Conservation (phyloP, 1,139 yeast species). For the Zygosaccharomyces pseudobailii region DNA sequence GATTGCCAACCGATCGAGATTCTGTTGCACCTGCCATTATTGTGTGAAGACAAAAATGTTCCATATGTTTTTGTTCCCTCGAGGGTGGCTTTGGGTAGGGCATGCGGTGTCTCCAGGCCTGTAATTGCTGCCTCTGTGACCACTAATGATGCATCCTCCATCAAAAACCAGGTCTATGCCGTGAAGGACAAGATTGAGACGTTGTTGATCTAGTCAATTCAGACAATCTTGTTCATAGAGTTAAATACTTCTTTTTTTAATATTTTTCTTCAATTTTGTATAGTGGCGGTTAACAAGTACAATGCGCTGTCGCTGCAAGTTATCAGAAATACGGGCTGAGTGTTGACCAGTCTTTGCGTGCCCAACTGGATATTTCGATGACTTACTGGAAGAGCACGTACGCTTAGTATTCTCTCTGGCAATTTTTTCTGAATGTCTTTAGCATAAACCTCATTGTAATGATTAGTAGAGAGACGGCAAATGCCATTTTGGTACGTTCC, state of each 20-base stretch:
- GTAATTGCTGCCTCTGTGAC: conserved; percentile 98
- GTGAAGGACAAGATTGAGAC: conserved; percentile 99
- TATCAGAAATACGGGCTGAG: background rate
- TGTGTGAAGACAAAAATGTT: conserved; percentile 98
- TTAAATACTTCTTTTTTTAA: background rate
- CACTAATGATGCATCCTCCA: conserved; percentile 96
- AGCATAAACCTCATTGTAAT: background rate
- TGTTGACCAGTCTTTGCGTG: background rate
- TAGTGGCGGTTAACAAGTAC: background rate
- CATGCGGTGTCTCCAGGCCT: conserved; percentile 99
- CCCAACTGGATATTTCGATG: background rate
- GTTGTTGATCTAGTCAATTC: conserved; percentile 89
- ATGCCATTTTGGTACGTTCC: background rate
- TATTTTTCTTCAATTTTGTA: background rate
- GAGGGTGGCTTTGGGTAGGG: conserved; percentile 98
- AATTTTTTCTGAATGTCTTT: background rate
- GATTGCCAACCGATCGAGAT: conserved; percentile 99
- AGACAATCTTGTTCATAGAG: conserved; percentile 23
- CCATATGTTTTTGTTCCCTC: conserved; percentile 99
- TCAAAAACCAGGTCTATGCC: conserved; percentile 93
- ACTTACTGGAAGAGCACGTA: background rate
- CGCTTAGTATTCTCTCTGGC: background rate
- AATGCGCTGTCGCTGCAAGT: background rate
- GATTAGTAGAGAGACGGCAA: background rate
- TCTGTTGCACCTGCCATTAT: conserved; percentile 91